phyloP scores from a whole-genome alignment of 2,329 filamentous ascomycete genomes.

The Aspergillus hiratsukae region DNA sequence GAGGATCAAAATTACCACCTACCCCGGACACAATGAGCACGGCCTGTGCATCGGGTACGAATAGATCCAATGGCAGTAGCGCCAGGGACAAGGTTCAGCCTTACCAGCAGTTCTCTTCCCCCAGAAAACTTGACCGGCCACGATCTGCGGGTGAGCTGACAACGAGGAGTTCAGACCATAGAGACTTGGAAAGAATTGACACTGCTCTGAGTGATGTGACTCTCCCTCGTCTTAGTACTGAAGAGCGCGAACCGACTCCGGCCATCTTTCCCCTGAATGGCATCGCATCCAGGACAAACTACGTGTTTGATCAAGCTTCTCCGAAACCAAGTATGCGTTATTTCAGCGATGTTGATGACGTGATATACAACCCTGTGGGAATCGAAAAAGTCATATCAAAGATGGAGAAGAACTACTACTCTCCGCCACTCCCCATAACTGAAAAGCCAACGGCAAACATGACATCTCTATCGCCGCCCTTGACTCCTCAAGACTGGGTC shows the following conservation, averaged over 20 bases:
- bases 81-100: conserved; percentile 23
- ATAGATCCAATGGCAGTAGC: conserved; percentile 34
- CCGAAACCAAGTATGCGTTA: conserved; percentile 18
- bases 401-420: conserved; percentile 20
- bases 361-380: conserved; percentile 18
- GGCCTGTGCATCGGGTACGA: conserved; percentile 26
- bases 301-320: conserved; percentile 21
- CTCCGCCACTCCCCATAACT: conserved; percentile 9
- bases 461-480: conserved; percentile 24
- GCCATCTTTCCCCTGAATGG: conserved; percentile 31
- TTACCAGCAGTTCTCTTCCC: conserved; percentile 20
- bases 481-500: conserved; percentile 41
- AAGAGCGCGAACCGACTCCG: conserved; percentile 21
- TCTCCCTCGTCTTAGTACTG: conserved; percentile 16
- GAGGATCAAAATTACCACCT: conserved; percentile 32
- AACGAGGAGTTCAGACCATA: conserved; percentile 28
- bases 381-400: conserved; percentile 18
- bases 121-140: conserved; percentile 22
- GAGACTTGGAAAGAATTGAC: conserved; percentile 27
- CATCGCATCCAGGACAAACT: conserved; percentile 23
- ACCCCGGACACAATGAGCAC: conserved; percentile 44
- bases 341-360: conserved; percentile 14
- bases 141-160: conserved; percentile 34
- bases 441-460: conserved; percentile 9
- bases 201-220: conserved; percentile 30